Base-by-base conservation (phyloP, 495 filamentous ascomycete species). In the Penicillium silybi region DNA sequence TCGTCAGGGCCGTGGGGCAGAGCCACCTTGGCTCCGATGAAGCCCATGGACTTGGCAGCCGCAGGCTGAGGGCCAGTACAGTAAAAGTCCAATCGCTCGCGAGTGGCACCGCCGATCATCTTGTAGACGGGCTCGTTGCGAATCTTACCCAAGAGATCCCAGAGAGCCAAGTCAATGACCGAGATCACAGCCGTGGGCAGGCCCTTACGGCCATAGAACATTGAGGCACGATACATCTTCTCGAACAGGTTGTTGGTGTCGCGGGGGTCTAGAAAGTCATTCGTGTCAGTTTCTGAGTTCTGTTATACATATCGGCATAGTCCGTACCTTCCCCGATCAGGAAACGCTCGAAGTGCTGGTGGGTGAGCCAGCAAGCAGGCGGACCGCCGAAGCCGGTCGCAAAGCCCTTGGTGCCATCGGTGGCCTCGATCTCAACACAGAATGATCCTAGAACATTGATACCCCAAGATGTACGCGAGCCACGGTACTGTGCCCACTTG, bases 361-460 rank as follows among this genome's bases (percentile, higher is more conserved):
- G 84, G 41, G 90, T 85, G 41, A 96, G 80, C 91, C 91, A 96
- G 72, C 90, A 95, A 23, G 89, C 91, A 2, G 91, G 91, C 11
- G 91, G 91, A 64, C 89, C 91, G 57, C 91, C 91, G 67, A 96
- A 96, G 17, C 91, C 91, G 15, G 91, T 96, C 0, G 91, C 91
- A 57, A 96, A 93, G 11, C 91, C 91, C 56, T 90, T 90, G 17
- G 87, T 90, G 27, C 91, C 90, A 78, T 96, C 88, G 4, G 81
- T 87, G 9, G 87, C 87, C 61, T 92, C 89, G 40, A 96, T 84
- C 65, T 96, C 90, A n/a, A 96, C 81, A 54, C 88, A 92, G 75
- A 96, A 95, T 2, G 90, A 95, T 17, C 91, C 91, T 51, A 96
- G 69, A 8, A 96, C 91, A 57, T 96, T 96, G 77, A 96, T 96